Evolutionary conservation across 768 basidiomycete genomes (phyloP), one percentile per base, ranked within the genome.

Genomic region (Brasilioporus rufonigricans): DNA sequence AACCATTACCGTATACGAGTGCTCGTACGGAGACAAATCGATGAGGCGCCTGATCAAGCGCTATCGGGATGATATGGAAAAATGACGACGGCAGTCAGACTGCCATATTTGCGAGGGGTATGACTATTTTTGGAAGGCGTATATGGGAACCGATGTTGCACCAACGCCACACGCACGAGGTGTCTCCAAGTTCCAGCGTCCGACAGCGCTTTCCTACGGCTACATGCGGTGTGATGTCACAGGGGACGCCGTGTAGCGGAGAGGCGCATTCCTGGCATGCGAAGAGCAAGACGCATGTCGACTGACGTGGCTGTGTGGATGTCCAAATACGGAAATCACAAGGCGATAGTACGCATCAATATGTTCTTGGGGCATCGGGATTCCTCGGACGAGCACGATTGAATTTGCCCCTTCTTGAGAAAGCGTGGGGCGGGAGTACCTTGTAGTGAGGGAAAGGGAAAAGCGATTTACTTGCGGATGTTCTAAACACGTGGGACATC

Each of bases 331-430:
- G 58, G 61, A 53, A 44, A 45, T 13, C 54, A 52, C 29, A 53
- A 63, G 61, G 57, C 29, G 53, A 59, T 59, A 55, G 57, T 63
- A 40, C 58, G 61, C 51, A 52, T 52, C 52, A 52, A 5, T 40
- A 40, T 45, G 44, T 21, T 24, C 40, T 31, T 11, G 33, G 26
- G 40, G 41, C 18, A 51, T 50, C 53, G 61, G 61, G 57, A 24
- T 29, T 51, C 62, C 58, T 60, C 61, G 62, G 61, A 53, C 19
- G 13, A 55, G 32, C 4, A 0, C 44, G 5, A 38, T 38, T 16
- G 44, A 38, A 39, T 32, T 4, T 38, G 19, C 11, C 9, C 27
- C 14, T 16, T 38, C 43, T 23, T 31, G 9, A 35, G 35, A 53
- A 36, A n/a, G 14, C 29, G 31, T 45, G 49, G 35, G 39, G 56